Conservation (phyloP, 1,284 basidiomycete species). For the Sporisorium sorghi region DNA sequence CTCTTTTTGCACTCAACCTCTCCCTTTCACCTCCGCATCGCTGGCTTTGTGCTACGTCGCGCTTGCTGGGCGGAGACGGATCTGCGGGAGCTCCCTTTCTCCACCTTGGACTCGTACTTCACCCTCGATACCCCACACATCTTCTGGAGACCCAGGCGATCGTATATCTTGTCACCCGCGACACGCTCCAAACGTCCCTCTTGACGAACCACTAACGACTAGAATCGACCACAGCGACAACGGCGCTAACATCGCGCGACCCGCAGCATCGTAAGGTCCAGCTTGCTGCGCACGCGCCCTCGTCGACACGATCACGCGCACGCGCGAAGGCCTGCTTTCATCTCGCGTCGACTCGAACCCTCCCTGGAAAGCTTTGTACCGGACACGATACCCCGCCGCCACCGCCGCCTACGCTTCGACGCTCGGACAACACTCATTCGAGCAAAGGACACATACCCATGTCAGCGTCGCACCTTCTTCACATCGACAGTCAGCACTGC, state of each 20-base stretch:
- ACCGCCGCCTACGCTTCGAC: background rate
- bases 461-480: slow-evolving; percentile 4
- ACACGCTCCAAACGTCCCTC: background rate
- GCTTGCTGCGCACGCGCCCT: background rate
- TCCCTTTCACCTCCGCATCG: background rate
- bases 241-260: background rate
- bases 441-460: slow-evolving; percentile 8
- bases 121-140: background rate
- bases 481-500: slow-evolving; percentile 6
- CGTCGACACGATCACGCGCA: background rate
- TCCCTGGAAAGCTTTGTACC: background rate
- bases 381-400: background rate
- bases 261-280: background rate
- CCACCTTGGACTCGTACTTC: background rate
- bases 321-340: background rate
- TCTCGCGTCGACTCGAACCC: background rate
- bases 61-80: background rate
- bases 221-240: background rate
- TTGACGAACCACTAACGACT: slow-evolving; percentile 1
- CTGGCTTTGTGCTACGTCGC: background rate
- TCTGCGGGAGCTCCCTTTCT: background rate
- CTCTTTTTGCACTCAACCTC: background rate
- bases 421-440: background rate
- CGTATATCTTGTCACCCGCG: background rate
- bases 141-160: background rate